These are phyloP conservation scores for Pyracantha coccinea DNA, from an alignment of 331 rosid genomes.

Conservation along the genomic window DNA sequence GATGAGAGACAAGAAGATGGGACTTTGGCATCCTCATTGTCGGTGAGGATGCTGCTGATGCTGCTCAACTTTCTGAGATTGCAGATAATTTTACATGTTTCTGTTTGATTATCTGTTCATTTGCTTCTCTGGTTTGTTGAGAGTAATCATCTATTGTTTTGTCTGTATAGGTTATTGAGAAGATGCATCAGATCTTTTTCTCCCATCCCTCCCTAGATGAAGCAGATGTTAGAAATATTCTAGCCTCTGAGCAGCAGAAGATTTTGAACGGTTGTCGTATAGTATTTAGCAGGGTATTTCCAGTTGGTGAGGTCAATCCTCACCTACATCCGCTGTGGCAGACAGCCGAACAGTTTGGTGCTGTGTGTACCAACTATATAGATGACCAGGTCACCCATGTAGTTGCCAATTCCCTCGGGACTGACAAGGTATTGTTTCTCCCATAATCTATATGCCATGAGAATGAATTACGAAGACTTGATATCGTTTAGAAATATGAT, in stretches of 20 bases:
- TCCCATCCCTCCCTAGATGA: conserved; percentile 67
- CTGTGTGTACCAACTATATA: conserved; percentile 71
- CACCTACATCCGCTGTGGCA: conserved; percentile 95
- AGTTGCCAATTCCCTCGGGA: conserved; percentile 84
- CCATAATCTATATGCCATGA: background rate
- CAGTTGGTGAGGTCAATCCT: conserved; percentile 84
- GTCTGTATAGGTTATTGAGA: conserved; percentile 71
- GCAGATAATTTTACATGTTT: too few species aligned
- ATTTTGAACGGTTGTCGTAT: conserved; percentile 90
- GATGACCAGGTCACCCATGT: conserved; percentile 98
- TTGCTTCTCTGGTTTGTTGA: conserved; percentile 57
- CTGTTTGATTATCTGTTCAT: conserved; percentile 6
- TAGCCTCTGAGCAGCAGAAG: conserved; percentile 79
- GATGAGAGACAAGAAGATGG: conserved; percentile 97
- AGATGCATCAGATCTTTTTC: conserved; percentile 76
- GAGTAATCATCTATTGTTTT: conserved; percentile 20
- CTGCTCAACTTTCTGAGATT: background rate
- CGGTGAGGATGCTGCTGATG: conserved; percentile 39
- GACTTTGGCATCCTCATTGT: conserved; percentile 82
- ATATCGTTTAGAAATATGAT: background rate
- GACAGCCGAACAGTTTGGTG: conserved; percentile 98
- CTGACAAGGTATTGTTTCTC: conserved; percentile 75
- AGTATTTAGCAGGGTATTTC: conserved; percentile 93
- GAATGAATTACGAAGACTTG: background rate
- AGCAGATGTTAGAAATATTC: conserved; percentile 87